phyloP scores from a whole-genome alignment of 139 green algal genomes.

The Tetraselmis striata region DNA sequence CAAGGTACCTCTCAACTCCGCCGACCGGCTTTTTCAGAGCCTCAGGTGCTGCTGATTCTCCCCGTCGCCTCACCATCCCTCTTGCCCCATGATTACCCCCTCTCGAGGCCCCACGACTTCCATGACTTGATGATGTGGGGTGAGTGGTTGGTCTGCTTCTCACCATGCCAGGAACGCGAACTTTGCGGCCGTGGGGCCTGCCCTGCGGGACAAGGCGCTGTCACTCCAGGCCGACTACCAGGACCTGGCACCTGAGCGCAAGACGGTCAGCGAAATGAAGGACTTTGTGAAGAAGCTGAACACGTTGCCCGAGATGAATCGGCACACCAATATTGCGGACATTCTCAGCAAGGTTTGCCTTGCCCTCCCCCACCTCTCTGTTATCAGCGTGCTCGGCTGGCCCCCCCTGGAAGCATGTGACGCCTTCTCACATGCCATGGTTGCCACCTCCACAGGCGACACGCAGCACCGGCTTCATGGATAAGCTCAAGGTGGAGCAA shows the following conservation, averaged over 20 bases:
- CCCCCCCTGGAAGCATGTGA: no score
- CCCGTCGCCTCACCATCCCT: neutral
- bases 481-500: conserved; percentile 52
- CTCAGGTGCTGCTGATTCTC: neutral
- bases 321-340: conserved; percentile 36
- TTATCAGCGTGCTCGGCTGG: no score
- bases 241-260: conserved; percentile 14
- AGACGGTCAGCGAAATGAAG: conserved; percentile 35
- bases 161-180: conserved; percentile 18
- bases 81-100: no score
- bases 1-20: conserved; percentile 39
- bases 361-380: no score
- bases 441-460: no score
- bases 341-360: conserved; percentile 17
- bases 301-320: conserved; percentile 41
- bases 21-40: neutral
- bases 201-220: conserved; percentile 30
- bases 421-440: no score
- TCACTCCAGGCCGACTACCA: conserved; percentile 36
- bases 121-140: no score
- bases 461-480: conserved; percentile 27
- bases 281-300: conserved; percentile 56
- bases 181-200: conserved; percentile 33
- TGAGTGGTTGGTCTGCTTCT: no score
- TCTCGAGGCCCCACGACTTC: no score